Conservation (phyloP, 2,329 filamentous ascomycete species). For the Fusarium chaquense region DNA sequence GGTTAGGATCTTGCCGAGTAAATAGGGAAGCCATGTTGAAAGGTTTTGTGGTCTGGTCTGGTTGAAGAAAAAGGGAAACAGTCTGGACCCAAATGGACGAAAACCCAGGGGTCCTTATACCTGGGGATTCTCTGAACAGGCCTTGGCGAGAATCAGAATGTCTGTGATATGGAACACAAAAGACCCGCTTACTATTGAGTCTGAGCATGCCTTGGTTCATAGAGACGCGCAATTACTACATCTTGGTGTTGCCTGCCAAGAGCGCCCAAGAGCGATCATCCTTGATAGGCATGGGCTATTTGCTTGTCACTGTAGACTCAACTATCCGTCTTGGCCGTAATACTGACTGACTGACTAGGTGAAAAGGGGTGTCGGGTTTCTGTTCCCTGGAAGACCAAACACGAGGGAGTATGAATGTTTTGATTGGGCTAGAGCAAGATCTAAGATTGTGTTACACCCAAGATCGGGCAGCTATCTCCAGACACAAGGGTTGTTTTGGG, state of each 20-base stretch:
- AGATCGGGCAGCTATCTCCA: slow-evolving; percentile 47
- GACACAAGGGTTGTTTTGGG: neutral
- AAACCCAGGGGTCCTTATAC: slow-evolving; percentile 34
- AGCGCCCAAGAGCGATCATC: slow-evolving; percentile 40
- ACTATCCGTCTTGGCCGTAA: slow-evolving; percentile 2
- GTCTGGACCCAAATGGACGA: neutral
- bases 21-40: slow-evolving; percentile 41
- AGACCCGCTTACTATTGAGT: slow-evolving; percentile 23
- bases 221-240: slow-evolving; percentile 44
- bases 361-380: slow-evolving; percentile 26
- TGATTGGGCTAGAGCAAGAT: slow-evolving; percentile 35
- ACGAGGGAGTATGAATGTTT: slow-evolving; percentile 21
- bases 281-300: slow-evolving; percentile 27
- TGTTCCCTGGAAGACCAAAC: slow-evolving; percentile 1
- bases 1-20: slow-evolving; percentile 30
- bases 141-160: neutral
- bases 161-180: slow-evolving; percentile 30
- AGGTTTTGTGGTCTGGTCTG: neutral
- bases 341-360: neutral
- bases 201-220: slow-evolving; percentile 30
- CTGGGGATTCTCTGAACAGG: slow-evolving; percentile 1
- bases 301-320: slow-evolving; percentile 6
- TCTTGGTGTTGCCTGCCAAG: slow-evolving; percentile 44
- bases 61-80: neutral
- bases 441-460: slow-evolving; percentile 37